These are phyloP conservation scores for Volutella citrinella DNA, from an alignment of 2,329 filamentous ascomycete species.

Conservation along the genomic window DNA sequence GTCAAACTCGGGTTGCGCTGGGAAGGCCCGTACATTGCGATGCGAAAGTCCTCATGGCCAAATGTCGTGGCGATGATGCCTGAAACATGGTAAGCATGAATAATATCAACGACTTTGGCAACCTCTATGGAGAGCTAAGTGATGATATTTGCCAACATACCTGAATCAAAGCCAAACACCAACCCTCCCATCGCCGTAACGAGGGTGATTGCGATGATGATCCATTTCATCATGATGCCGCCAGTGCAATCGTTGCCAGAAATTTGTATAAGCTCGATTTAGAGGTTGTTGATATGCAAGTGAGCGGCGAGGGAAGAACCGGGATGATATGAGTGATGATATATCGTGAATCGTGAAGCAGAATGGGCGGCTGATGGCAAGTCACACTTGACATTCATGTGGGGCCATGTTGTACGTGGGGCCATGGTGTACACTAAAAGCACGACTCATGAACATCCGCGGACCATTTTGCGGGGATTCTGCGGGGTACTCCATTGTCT, in stretches of 20 bases:
- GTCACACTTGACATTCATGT: too few relatives aligned
- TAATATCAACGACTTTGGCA: slow-evolving; percentile 40
- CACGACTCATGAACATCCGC: too few relatives aligned
- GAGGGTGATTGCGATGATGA: slow-evolving; percentile 33
- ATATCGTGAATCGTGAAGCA: too few relatives aligned
- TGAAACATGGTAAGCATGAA: slow-evolving; percentile 37
- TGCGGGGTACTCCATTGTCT: too few relatives aligned
- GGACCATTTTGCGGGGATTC: too few relatives aligned
- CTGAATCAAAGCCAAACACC: too few relatives aligned
- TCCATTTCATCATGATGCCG: slow-evolving; percentile 38
- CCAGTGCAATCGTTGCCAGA: slow-evolving; percentile 31
- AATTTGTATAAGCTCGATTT: slow-evolving; percentile 13
- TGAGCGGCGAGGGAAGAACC: too few relatives aligned
- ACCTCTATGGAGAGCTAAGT: slow-evolving; percentile 33
- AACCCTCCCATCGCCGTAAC: too few relatives aligned
- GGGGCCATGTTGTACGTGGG: too few relatives aligned
- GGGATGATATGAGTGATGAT: too few relatives aligned
- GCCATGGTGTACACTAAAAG: too few relatives aligned
- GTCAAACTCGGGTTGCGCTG: slow-evolving; percentile 26
- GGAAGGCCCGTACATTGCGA: slow-evolving; percentile 38
- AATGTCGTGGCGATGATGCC: slow-evolving; percentile 34
- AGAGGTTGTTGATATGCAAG: slow-evolving; percentile 24
- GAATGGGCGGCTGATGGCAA: too few relatives aligned
- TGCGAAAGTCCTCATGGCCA: slow-evolving; percentile 36
- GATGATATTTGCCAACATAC: not conserved